These are phyloP conservation scores for Dactylellina leptospora DNA, from an alignment of 2,329 filamentous ascomycete species.

Conservation along the genomic window DNA sequence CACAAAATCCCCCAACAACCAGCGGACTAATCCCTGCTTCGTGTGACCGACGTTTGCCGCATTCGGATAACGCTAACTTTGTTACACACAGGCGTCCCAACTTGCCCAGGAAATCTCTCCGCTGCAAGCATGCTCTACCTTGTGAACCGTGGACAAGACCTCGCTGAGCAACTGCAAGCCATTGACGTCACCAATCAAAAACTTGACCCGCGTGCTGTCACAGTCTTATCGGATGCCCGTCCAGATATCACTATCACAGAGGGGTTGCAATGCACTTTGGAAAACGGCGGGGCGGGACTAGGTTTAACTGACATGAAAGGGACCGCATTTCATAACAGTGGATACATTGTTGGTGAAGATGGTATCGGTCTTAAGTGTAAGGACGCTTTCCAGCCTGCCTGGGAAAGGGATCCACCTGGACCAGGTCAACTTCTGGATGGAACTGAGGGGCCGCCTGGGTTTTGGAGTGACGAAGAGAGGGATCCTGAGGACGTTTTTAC, in stretches of 20 bases:
- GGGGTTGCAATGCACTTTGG: slow-evolving; percentile 13
- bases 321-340: slow-evolving; percentile 24
- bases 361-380: slow-evolving; percentile 22
- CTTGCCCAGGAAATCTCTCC: slow-evolving; percentile 17
- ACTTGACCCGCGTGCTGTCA: slow-evolving; percentile 11
- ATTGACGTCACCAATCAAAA: slow-evolving; percentile 30
- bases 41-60: not conserved
- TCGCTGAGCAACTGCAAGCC: slow-evolving; percentile 2
- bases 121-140: slow-evolving; percentile 28
- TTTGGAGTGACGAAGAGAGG: slow-evolving; percentile 15
- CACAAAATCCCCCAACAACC: slow-evolving; percentile 13
- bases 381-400: slow-evolving; percentile 22
- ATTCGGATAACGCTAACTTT: slow-evolving; percentile 17
- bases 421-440: not conserved
- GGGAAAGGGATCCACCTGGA: slow-evolving; percentile 12
- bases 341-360: slow-evolving; percentile 33
- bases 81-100: slow-evolving; percentile 38
- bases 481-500: not conserved
- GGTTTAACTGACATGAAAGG: slow-evolving; percentile 12
- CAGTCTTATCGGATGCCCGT: slow-evolving; percentile 18
- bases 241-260: slow-evolving; percentile 30
- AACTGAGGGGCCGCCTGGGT: not conserved
- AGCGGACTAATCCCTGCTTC: slow-evolving; percentile 13
- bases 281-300: slow-evolving; percentile 10
- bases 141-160: not conserved